Evolutionary conservation across 179 eudicot species (phyloP).

Genomic region (Silene noctiflora): DNA sequence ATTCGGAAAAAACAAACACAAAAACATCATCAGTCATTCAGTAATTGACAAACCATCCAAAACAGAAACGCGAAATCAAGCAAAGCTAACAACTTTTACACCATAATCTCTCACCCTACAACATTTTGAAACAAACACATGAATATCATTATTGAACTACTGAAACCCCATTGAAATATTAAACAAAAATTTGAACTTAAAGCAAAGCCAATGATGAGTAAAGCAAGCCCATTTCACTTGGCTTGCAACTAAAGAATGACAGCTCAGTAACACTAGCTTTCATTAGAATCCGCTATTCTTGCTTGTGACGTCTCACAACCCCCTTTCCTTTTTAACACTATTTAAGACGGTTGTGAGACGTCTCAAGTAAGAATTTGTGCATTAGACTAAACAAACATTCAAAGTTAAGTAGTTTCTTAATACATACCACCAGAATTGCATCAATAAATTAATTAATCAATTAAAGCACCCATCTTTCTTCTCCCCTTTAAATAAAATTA

Average conservation of each 20-base stretch:
- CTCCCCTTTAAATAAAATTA: constrained; percentile 11
- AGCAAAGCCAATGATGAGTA: constrained; percentile 13
- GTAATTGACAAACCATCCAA: not conserved
- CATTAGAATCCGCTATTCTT: not conserved
- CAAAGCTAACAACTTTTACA: constrained; percentile 1
- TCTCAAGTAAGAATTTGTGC: no score
- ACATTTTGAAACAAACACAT: not conserved
- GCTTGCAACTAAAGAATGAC: constrained; percentile 15
- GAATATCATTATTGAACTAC: not conserved
- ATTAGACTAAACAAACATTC: not conserved
- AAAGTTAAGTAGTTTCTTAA: constrained; percentile 3
- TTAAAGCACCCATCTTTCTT: constrained; percentile 6
- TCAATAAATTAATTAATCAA: constrained; percentile 1
- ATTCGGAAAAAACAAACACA: not conserved
- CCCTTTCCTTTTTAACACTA: not conserved
- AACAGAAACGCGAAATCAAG: not conserved
- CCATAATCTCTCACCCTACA: no score
- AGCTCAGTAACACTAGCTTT: not conserved
- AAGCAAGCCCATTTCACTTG: constrained; percentile 18
- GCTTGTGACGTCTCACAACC: not conserved
- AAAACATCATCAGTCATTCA: constrained; percentile 8
- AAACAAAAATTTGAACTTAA: constrained; percentile 8
- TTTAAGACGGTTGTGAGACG: not conserved
- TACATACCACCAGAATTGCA: constrained; percentile 18
- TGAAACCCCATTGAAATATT: not conserved